A percentile compares a stretch with the other conserved stretches of the same genome.
Conservation (phyloP, 345 rosid genomes). For the Reutealis trisperma region DNA sequence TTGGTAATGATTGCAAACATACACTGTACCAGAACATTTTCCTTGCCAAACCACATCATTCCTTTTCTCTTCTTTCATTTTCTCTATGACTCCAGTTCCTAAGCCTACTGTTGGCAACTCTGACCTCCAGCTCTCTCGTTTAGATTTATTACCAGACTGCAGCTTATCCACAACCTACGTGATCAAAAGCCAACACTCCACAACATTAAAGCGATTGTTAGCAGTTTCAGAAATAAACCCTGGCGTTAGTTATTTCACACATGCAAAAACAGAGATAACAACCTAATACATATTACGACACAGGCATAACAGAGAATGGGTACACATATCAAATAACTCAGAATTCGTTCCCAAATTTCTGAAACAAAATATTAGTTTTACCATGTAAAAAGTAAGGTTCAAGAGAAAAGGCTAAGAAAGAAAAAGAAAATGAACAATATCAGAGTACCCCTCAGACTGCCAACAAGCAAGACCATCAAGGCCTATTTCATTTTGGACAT, state of each 20-base stretch:
- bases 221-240: neutral
- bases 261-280: neutral
- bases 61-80: constrained; percentile 69
- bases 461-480: too few relatives aligned
- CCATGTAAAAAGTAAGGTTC: too few relatives aligned
- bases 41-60: constrained; percentile 89
- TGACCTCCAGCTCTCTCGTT: constrained; percentile 58
- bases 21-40: constrained; percentile 99
- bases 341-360: too few relatives aligned
- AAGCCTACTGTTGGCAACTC: constrained; percentile 68
- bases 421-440: too few relatives aligned
- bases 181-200: constrained; percentile 16
- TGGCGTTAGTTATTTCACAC: neutral
- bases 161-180: constrained; percentile 84
- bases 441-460: too few relatives aligned
- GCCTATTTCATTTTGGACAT: too few relatives aligned
- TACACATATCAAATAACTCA: too few relatives aligned
- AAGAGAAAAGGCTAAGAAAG: too few relatives aligned
- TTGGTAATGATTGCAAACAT: constrained; percentile 47
- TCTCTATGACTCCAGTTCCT: constrained; percentile 59
- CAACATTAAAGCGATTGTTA: constrained; percentile 5
- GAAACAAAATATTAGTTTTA: too few relatives aligned
- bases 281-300: neutral
- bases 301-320: neutral
- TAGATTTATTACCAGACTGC: constrained; percentile 78